phyloP scores from a whole-genome alignment of 2,329 filamentous ascomycete genomes.

The Sporothrix luriei region DNA sequence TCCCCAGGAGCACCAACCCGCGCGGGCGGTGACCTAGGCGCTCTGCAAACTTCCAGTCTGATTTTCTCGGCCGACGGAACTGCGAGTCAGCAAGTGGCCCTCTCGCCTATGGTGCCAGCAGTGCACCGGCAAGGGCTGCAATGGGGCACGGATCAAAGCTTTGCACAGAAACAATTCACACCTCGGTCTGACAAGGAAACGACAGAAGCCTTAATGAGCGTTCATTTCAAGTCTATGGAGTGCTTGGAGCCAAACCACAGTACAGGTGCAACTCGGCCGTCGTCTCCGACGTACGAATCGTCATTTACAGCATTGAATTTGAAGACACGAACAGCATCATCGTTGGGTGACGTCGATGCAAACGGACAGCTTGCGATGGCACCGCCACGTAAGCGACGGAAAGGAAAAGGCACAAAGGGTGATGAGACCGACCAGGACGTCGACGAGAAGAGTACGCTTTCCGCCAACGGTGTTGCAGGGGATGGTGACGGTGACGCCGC shows the following conservation, averaged over 20 bases:
- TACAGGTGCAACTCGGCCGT: slow-evolving; percentile 60
- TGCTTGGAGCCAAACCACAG: slow-evolving; percentile 62
- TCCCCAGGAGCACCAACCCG: not conserved
- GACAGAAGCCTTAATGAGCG: slow-evolving; percentile 58
- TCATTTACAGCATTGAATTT: slow-evolving; percentile 34
- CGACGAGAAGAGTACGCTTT: slow-evolving; percentile 12
- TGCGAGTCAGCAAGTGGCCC: not conserved
- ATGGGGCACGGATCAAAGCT: slow-evolving; percentile 67
- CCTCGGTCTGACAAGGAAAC: slow-evolving; percentile 60
- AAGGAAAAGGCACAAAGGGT: slow-evolving; percentile 50
- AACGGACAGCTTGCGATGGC: slow-evolving; percentile 43
- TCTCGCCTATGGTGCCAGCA: not conserved
- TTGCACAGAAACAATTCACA: slow-evolving; percentile 57
- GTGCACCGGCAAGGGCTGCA: slow-evolving; percentile 38
- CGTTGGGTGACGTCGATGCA: slow-evolving; percentile 43
- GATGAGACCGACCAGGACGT: slow-evolving; percentile 7
- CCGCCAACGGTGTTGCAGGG: not conserved
- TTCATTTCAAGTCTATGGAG: slow-evolving; percentile 58
- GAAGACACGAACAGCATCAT: slow-evolving; percentile 38
- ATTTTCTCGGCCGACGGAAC: not conserved
- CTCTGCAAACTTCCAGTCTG: not conserved
- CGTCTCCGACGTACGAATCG: slow-evolving; percentile 52
- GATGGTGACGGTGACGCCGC: not conserved
- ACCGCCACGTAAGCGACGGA: slow-evolving; percentile 56
- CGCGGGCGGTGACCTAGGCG: not conserved